Percentiles rank a stretch among this genome's conserved stretches.
These are phyloP conservation scores for Geosmithia morbida DNA, from an alignment of 2,329 filamentous ascomycete species.

Conservation along the genomic window DNA sequence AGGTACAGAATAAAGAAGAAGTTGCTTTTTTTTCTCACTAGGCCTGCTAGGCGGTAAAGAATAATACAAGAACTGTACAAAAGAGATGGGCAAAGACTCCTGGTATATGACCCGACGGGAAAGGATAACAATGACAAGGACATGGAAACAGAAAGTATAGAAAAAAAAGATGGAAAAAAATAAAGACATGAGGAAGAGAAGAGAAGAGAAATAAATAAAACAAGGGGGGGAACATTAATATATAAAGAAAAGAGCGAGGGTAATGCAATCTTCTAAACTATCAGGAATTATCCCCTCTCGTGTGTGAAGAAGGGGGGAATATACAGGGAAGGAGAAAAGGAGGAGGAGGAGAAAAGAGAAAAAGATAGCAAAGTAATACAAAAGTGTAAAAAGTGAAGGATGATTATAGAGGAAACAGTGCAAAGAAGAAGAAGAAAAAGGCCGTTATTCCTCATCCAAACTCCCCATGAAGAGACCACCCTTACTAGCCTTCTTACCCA, in stretches of 20 bases:
- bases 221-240: too few species aligned
- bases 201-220: neutral
- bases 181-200: neutral
- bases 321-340: neutral
- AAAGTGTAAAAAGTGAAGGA: too few species aligned
- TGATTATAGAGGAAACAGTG: slow-evolving; percentile 9
- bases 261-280: neutral
- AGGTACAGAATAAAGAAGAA: too few species aligned
- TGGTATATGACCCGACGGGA: neutral
- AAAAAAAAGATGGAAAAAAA: neutral
- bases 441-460: slow-evolving; percentile 38
- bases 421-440: slow-evolving; percentile 16
- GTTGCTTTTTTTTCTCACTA: too few species aligned
- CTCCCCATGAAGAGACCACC: slow-evolving; percentile 32
- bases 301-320: neutral
- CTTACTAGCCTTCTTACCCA: slow-evolving; percentile 49
- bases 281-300: neutral
- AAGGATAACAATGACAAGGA: neutral
- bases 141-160: neutral
- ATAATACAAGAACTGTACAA: too few species aligned
- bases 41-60: too few species aligned
- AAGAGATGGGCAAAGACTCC: neutral
- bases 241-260: neutral
- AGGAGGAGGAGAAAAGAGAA: neutral
- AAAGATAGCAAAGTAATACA: neutral